A percentile compares a stretch with the other conserved stretches of the same genome.
Evolutionary conservation across 2,329 filamentous ascomycete species (phyloP).

Genomic region (Botrytis porri): DNA sequence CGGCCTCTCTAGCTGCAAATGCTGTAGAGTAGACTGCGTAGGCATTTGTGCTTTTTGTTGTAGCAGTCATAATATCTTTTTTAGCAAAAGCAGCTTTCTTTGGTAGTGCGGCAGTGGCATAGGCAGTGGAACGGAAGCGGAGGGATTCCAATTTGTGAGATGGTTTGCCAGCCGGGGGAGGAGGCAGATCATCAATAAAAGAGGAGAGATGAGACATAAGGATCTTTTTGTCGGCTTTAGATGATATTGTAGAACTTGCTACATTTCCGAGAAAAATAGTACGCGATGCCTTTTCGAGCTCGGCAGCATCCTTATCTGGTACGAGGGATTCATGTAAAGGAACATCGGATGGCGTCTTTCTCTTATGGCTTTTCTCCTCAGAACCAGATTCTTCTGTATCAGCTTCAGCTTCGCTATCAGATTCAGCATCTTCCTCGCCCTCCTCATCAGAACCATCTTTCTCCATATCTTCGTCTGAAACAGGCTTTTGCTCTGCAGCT

Average conservation of each 20-base stretch:
- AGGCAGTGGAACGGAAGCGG: slow-evolving; percentile 91
- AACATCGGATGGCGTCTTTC: slow-evolving; percentile 43
- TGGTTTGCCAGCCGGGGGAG: slow-evolving; percentile 44
- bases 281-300: slow-evolving; percentile 80
- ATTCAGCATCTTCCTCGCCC: slow-evolving; percentile 28
- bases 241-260: slow-evolving; percentile 75
- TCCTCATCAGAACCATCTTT: slow-evolving; percentile 30
- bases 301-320: slow-evolving; percentile 53
- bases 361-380: slow-evolving; percentile 34
- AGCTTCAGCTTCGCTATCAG: slow-evolving; percentile 32
- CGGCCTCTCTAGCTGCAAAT: slow-evolving; percentile 72
- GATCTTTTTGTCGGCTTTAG: slow-evolving; percentile 75
- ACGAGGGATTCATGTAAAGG: slow-evolving; percentile 54
- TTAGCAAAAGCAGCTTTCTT: slow-evolving; percentile 95
- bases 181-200: slow-evolving; percentile 57
- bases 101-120: slow-evolving; percentile 70
- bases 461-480: slow-evolving; percentile 37
- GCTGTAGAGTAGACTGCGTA: slow-evolving; percentile 84
- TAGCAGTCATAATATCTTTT: slow-evolving; percentile 84
- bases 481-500: slow-evolving; percentile 40
- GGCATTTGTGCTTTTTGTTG: slow-evolving; percentile 89
- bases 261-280: slow-evolving; percentile 95
- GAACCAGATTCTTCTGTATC: slow-evolving; percentile 31
- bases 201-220: slow-evolving; percentile 76
- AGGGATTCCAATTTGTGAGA: slow-evolving; percentile 81